phyloP scores from a whole-genome alignment of 805 yeast genomes.

The Wickerhamiella slavikovae region DNA sequence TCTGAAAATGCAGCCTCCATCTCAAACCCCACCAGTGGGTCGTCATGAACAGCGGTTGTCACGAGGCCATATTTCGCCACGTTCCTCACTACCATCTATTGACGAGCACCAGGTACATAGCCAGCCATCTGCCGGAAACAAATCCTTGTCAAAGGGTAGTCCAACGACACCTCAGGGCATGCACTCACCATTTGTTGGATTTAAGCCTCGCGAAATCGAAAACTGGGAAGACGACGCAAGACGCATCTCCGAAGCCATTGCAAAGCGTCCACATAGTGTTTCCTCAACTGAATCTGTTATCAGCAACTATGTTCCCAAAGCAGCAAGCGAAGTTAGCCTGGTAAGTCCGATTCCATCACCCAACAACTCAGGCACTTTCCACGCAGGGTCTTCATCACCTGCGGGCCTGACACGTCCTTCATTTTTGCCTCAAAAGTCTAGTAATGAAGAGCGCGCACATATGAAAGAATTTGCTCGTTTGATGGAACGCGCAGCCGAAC shows the following conservation, averaged over 20 bases:
- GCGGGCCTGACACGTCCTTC: slow-evolving; percentile 35
- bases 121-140: neutral
- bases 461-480: slow-evolving; percentile 29
- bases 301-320: neutral
- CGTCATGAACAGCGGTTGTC: too few species aligned
- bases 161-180: neutral
- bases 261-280: too few species aligned
- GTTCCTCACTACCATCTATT: neutral
- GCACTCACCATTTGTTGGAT: neutral
- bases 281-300: neutral
- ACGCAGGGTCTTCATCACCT: neutral
- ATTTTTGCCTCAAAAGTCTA: slow-evolving; percentile 45
- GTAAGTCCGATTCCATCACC: neutral
- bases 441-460: slow-evolving; percentile 32
- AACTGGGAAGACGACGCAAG: neutral
- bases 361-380: neutral
- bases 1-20: neutral
- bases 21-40: too few species aligned
- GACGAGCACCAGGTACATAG: neutral
- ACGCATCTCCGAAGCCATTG: neutral
- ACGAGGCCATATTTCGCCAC: too few species aligned
- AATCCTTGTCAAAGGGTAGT: neutral
- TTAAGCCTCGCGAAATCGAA: neutral
- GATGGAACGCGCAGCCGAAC: slow-evolving; percentile 18
- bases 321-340: neutral